These are phyloP conservation scores for Apiotrichum sp. DNA, from an alignment of 1,284 basidiomycete genomes.

Conservation along the genomic window DNA sequence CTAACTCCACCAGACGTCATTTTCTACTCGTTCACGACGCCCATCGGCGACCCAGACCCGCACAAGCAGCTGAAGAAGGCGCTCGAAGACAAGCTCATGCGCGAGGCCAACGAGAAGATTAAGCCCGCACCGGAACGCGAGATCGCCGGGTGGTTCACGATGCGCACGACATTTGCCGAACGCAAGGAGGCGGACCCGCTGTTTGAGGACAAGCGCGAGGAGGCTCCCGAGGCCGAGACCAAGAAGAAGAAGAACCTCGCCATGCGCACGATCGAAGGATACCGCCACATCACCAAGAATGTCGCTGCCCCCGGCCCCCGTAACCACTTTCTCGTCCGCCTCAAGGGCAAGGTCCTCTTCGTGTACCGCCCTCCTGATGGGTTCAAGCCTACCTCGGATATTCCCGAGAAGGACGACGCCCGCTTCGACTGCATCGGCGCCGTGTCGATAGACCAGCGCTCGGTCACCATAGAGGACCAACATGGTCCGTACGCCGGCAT, in stretches of 20 bases:
- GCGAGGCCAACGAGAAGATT: conserved; percentile 6
- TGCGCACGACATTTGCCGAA: conserved; percentile 72
- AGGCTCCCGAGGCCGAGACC: not conserved
- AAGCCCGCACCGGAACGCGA: conserved; percentile 6
- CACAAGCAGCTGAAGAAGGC: conserved; percentile 47
- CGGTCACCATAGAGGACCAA: conserved; percentile 67
- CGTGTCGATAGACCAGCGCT: conserved; percentile 65
- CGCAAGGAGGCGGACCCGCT: not conserved
- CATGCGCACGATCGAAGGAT: conserved; percentile 8
- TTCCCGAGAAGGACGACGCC: conserved; percentile 9
- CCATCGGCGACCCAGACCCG: conserved; percentile 56
- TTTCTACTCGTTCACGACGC: conserved; percentile 41
- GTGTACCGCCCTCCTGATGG: conserved; percentile 53
- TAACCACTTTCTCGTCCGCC: conserved; percentile 78
- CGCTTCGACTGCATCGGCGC: conserved; percentile 71
- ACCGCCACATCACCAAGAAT: conserved; percentile 50
- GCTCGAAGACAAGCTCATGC: conserved; percentile 18
- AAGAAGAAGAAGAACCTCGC: not conserved
- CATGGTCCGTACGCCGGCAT: conserved; percentile 44
- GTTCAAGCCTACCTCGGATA: conserved; percentile 45
- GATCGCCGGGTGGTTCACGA: conserved; percentile 67
- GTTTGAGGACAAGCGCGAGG: not conserved
- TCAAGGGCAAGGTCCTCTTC: conserved; percentile 83
- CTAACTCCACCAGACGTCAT: not conserved
- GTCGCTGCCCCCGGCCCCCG: conserved; percentile 51